These are phyloP conservation scores for Barnettozyma populi DNA, from an alignment of 805 yeast genomes.

Conservation along the genomic window DNA sequence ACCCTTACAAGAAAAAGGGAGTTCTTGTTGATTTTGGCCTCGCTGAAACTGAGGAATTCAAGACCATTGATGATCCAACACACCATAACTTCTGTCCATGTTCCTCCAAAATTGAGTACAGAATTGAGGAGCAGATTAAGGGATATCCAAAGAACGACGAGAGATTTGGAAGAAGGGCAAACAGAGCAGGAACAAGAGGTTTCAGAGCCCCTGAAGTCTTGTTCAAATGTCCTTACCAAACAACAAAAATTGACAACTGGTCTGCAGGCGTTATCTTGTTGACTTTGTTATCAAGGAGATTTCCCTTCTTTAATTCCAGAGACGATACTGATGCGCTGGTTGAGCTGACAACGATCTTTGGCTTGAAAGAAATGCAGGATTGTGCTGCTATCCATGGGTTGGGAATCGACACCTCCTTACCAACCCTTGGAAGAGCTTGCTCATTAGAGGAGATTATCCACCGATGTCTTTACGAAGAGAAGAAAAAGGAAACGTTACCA, in stretches of 20 bases:
- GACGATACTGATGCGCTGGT: slow-evolving; percentile 91
- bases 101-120: slow-evolving; percentile 24
- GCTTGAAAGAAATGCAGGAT: slow-evolving; percentile 61
- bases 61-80: slow-evolving; percentile 20
- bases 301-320: slow-evolving; percentile 90
- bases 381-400: slow-evolving; percentile 86
- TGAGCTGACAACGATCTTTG: slow-evolving; percentile 79
- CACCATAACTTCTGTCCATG: slow-evolving; percentile 50
- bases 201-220: slow-evolving; percentile 80
- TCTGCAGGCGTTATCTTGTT: slow-evolving; percentile 75
- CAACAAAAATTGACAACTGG: slow-evolving; percentile 77
- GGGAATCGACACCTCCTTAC: slow-evolving; percentile 65
- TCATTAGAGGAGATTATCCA: slow-evolving; percentile 35
- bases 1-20: slow-evolving; percentile 45
- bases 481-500: slow-evolving; percentile 57
- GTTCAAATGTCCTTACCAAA: slow-evolving; percentile 44
- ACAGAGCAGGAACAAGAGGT: slow-evolving; percentile 91
- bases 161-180: slow-evolving; percentile 86
- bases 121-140: slow-evolving; percentile 30
- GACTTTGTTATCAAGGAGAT: slow-evolving; percentile 70
- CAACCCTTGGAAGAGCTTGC: slow-evolving; percentile 35
- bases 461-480: slow-evolving; percentile 40
- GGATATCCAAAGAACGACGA: slow-evolving; percentile 87
- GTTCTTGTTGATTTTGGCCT: slow-evolving; percentile 81
- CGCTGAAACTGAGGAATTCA: slow-evolving; percentile 42